Conservation (phyloP, 140 eudicot species). For the Oenanthe javanica region DNA sequence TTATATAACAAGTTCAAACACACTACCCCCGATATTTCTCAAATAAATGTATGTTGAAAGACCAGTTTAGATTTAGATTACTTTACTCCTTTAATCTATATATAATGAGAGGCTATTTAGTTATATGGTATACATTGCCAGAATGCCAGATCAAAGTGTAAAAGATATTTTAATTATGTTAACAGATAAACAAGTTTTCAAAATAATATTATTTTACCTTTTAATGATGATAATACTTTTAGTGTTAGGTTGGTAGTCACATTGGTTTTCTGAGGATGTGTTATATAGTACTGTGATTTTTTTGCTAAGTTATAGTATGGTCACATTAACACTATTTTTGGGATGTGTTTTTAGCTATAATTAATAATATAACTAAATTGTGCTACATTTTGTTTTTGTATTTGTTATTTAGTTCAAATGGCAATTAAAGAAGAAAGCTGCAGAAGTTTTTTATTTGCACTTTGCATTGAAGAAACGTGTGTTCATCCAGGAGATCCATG, state of each 20-base stretch:
- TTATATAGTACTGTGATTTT: neutral
- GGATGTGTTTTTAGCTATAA: neutral
- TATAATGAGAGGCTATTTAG: neutral
- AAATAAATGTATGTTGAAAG: neutral
- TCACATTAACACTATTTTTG: neutral
- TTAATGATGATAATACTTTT: neutral
- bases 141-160: neutral
- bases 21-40: neutral
- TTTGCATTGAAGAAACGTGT: conserved; percentile 87
- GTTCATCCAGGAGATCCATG: conserved; percentile 86
- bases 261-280: neutral
- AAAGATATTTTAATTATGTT: neutral
- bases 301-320: neutral
- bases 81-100: neutral
- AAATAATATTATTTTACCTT: neutral
- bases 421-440: conserved; percentile 89
- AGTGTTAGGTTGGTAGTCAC: neutral
- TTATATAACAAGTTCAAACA: neutral
- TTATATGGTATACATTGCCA: neutral
- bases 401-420: conserved; percentile 62
- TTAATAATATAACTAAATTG: neutral
- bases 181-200: neutral
- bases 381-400: neutral
- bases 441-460: conserved; percentile 89
- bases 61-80: neutral